These are phyloP conservation scores for Diplosphaera chodatii DNA, from an alignment of 139 green algal genomes.

Conservation along the genomic window DNA sequence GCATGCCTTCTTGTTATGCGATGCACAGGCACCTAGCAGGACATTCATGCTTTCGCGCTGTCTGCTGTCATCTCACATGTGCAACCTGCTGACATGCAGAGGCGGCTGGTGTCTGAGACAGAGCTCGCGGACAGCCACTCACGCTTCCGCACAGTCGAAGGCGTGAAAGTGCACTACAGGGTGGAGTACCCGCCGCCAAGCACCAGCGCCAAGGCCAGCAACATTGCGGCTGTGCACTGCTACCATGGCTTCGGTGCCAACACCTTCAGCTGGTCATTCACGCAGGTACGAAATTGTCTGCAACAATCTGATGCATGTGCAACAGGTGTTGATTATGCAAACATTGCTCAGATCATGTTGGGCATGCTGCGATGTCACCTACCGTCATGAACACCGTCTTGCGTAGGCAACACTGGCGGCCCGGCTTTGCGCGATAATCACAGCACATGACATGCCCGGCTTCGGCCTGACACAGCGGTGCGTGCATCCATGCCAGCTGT, in stretches of 20 bases:
- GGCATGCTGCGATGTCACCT: no score
- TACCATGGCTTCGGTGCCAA: slow-evolving; percentile 85
- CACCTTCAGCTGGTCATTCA: slow-evolving; percentile 53
- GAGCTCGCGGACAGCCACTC: slow-evolving; percentile 56
- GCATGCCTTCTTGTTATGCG: no score
- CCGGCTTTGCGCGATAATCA: slow-evolving; percentile 46
- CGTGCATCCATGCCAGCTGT: neutral
- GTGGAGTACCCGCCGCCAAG: slow-evolving; percentile 3
- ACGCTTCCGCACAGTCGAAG: slow-evolving; percentile 32
- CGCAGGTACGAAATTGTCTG: slow-evolving; percentile 23
- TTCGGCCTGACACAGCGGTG: slow-evolving; percentile 77
- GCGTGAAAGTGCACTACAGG: slow-evolving; percentile 46
- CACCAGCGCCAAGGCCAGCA: neutral
- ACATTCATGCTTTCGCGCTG: neutral
- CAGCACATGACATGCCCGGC: slow-evolving; percentile 74
- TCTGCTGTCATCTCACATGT: neutral
- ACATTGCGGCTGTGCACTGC: slow-evolving; percentile 41
- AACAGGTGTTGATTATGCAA: no score
- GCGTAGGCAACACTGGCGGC: slow-evolving; percentile 22
- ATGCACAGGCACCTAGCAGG: no score
- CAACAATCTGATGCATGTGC: no score
- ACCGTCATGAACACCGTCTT: no score
- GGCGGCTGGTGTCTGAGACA: slow-evolving; percentile 19
- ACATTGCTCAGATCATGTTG: no score
- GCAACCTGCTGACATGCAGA: slow-evolving; percentile 14